These are phyloP conservation scores for Bruguiera gymnorhiza DNA, from an alignment of 345 rosid genomes.

Conservation along the genomic window DNA sequence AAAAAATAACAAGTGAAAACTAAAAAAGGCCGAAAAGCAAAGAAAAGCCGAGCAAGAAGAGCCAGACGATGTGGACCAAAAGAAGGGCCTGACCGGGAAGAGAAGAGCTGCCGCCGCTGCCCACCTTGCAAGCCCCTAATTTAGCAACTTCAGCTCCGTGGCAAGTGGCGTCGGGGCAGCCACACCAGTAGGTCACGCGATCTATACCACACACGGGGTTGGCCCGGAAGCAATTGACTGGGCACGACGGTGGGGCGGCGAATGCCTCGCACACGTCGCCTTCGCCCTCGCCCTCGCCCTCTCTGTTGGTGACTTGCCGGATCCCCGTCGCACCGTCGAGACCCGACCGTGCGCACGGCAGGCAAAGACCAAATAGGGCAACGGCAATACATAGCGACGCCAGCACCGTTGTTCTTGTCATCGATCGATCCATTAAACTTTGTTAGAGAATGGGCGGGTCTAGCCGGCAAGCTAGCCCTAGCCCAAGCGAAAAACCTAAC, in stretches of 20 bases:
- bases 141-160: constrained; percentile 59
- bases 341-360: constrained; percentile 25
- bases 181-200: constrained; percentile 96
- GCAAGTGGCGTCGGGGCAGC: constrained; percentile 78
- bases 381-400: neutral
- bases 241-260: constrained; percentile 51
- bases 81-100: constrained; percentile 89
- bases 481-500: constrained; percentile 3
- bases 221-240: constrained; percentile 75
- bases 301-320: constrained; percentile 30
- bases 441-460: neutral
- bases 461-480: neutral
- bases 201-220: constrained; percentile 90
- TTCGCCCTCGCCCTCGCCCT: constrained; percentile 7
- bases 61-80: constrained; percentile 90
- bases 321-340: constrained; percentile 16
- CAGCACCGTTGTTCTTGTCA: neutral
- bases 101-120: constrained; percentile 65
- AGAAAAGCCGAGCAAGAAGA: constrained; percentile 79
- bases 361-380: constrained; percentile 4
- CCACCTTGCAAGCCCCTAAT: constrained; percentile 75
- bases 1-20: neutral
- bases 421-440: neutral
- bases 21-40: constrained; percentile 72
- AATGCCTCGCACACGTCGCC: constrained; percentile 42